Percentiles rank a stretch among this genome's conserved stretches.
These are phyloP conservation scores for Neofusicoccum cordaticola DNA, from an alignment of 2,329 filamentous ascomycete species.

Conservation along the genomic window DNA sequence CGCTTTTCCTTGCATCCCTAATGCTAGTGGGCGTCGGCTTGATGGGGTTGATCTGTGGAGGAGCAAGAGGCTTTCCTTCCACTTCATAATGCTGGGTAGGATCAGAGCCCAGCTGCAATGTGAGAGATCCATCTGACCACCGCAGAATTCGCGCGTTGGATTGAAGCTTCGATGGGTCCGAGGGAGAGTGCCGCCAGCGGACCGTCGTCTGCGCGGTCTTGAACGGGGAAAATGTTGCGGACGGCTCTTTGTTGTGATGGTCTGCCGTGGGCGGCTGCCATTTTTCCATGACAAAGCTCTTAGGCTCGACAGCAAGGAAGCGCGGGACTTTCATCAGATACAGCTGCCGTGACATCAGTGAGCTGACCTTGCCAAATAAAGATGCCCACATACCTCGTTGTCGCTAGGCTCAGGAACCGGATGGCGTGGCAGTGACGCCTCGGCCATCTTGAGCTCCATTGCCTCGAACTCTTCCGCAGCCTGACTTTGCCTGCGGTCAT, in stretches of 20 bases:
- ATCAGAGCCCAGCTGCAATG: slow-evolving; percentile 68
- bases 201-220: slow-evolving; percentile 65
- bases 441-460: slow-evolving; percentile 43
- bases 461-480: slow-evolving; percentile 44
- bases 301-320: slow-evolving; percentile 68
- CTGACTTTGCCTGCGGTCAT: slow-evolving; percentile 57
- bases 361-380: not conserved
- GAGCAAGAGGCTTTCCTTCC: slow-evolving; percentile 66
- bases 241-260: slow-evolving; percentile 49
- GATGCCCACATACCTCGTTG: slow-evolving; percentile 54
- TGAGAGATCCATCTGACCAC: slow-evolving; percentile 78
- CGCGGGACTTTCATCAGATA: slow-evolving; percentile 69
- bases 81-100: slow-evolving; percentile 71
- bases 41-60: slow-evolving; percentile 50
- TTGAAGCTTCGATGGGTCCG: slow-evolving; percentile 63
- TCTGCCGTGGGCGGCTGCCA: slow-evolving; percentile 64
- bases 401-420: slow-evolving; percentile 68
- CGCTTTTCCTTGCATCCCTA: slow-evolving; percentile 20
- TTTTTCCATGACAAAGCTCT: slow-evolving; percentile 62
- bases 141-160: slow-evolving; percentile 73
- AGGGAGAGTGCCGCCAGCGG: slow-evolving; percentile 66
- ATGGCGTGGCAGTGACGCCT: slow-evolving; percentile 66
- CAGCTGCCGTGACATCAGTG: slow-evolving; percentile 48
- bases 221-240: slow-evolving; percentile 56
- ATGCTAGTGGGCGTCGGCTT: slow-evolving; percentile 48